These are phyloP conservation scores for Rhizomucor miehei DNA, from an alignment of 371 early-diverging fungal genomes.

Conservation along the genomic window DNA sequence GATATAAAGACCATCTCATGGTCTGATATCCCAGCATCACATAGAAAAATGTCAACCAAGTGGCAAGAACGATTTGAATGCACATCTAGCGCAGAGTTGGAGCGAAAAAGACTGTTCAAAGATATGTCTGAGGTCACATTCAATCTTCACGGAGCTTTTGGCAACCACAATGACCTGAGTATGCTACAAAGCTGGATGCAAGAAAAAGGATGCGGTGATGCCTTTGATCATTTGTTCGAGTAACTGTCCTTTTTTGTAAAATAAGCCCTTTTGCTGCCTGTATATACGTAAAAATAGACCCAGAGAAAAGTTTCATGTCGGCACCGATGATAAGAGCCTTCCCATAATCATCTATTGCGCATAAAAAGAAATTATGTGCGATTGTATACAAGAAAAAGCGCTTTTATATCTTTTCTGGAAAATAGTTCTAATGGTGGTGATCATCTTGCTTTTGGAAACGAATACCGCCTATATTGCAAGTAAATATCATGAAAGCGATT, in stretches of 20 bases:
- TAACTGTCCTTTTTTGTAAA: neutral
- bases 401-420: neutral
- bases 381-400: neutral
- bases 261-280: too few relatives aligned
- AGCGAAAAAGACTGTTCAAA: constrained; percentile 18
- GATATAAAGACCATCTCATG: constrained; percentile 45
- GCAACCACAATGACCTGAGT: constrained; percentile 32
- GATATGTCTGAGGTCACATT: constrained; percentile 39
- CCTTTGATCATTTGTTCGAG: constrained; percentile 39
- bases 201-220: constrained; percentile 32
- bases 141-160: constrained; percentile 35
- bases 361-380: neutral
- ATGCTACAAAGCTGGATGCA: constrained; percentile 36
- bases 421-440: constrained; percentile 9
- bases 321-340: too few relatives aligned
- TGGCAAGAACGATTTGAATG: constrained; percentile 30
- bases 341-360: too few relatives aligned
- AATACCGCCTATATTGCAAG: constrained; percentile 61
- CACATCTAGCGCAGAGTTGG: constrained; percentile 9
- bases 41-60: constrained; percentile 37
- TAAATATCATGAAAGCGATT: too few relatives aligned
- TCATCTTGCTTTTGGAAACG: constrained; percentile 68
- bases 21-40: constrained; percentile 37
- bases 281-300: too few relatives aligned
- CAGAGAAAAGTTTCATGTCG: too few relatives aligned